phyloP scores from a whole-genome alignment of 2,329 filamentous ascomycete genomes.

The Paecilomyces formosus region DNA sequence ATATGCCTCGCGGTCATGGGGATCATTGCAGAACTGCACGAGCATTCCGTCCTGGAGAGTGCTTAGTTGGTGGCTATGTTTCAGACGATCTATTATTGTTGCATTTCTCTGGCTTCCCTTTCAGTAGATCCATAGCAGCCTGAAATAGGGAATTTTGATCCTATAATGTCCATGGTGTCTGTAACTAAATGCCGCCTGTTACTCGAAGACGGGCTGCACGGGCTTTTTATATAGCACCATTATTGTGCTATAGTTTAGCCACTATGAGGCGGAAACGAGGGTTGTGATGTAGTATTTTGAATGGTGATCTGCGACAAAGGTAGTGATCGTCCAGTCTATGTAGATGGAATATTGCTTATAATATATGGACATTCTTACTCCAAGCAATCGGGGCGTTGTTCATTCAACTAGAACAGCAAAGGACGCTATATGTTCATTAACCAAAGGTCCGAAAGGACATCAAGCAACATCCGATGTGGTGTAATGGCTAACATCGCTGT shows the following conservation, averaged over 20 bases:
- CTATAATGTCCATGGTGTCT: too few relatives aligned
- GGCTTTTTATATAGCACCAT: neutral
- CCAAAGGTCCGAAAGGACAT: neutral
- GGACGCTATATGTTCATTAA: too few relatives aligned
- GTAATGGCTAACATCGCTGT: conserved; percentile 15
- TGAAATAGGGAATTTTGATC: neutral
- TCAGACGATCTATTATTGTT: neutral
- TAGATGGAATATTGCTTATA: too few relatives aligned
- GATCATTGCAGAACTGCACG: neutral
- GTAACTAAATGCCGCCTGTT: neutral
- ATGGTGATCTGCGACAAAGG: too few relatives aligned
- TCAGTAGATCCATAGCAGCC: neutral
- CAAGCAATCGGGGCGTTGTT: too few relatives aligned
- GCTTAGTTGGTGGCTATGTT: neutral
- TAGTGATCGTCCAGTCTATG: too few relatives aligned
- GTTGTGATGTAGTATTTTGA: too few relatives aligned
- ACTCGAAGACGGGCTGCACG: neutral
- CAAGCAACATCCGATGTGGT: conserved; percentile 6
- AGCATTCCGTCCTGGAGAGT: neutral
- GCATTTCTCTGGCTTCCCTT: neutral
- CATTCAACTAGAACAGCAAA: too few relatives aligned
- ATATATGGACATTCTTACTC: too few relatives aligned
- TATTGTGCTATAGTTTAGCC: neutral
- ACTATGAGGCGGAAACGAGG: neutral
- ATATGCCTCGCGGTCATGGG: neutral